phyloP scores from a whole-genome alignment of 2,329 filamentous ascomycete genomes.

The Talaromyces sp. region DNA sequence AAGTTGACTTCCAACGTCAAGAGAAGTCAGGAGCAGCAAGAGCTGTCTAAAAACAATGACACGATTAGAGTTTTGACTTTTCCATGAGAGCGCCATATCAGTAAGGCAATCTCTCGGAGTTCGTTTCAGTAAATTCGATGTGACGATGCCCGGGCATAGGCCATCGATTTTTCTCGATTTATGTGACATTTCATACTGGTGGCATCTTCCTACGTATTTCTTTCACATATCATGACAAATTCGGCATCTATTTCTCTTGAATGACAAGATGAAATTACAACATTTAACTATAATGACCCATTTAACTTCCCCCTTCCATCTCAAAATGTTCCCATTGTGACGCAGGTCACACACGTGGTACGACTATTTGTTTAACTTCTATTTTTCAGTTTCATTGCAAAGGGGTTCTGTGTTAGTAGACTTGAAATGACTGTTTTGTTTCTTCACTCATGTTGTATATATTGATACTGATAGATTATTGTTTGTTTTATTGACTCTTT shows the following conservation, averaged over 20 bases:
- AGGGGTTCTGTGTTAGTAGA: slow-evolving; percentile 8
- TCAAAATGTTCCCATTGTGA: neutral
- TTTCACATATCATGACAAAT: slow-evolving; percentile 1
- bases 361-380: neutral
- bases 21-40: neutral
- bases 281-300: slow-evolving; percentile 1
- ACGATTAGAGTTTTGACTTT: slow-evolving; percentile 1
- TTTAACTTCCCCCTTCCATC: neutral
- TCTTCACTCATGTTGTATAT: slow-evolving; percentile 3
- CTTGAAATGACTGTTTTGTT: neutral
- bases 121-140: neutral
- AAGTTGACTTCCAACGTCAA: slow-evolving; percentile 10
- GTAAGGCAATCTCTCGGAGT: neutral
- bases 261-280: neutral
- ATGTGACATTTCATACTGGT: neutral
- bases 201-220: neutral
- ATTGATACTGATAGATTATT: slow-evolving; percentile 10
- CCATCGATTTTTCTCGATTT: neutral
- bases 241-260: neutral
- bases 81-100: neutral
- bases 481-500: neutral
- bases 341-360: neutral
- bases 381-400: neutral
- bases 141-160: neutral
- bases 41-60: neutral